Percentiles rank a stretch among this genome's conserved stretches.
These are phyloP conservation scores for Dothideomycetes sp. DNA, from an alignment of 2,329 filamentous ascomycete species.

Conservation along the genomic window DNA sequence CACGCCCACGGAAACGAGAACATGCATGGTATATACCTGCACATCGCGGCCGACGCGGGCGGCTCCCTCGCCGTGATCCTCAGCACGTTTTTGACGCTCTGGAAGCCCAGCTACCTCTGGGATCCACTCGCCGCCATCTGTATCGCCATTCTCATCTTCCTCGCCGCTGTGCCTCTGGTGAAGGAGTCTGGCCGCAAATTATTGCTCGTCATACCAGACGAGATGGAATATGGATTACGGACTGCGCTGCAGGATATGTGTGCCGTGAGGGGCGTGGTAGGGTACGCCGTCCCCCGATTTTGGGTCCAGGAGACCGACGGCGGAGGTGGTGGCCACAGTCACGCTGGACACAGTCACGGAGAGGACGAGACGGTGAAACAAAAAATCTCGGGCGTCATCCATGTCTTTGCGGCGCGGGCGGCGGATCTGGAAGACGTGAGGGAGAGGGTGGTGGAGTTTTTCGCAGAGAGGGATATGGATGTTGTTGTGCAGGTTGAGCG, in stretches of 20 bases:
- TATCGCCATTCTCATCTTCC: conserved; percentile 85
- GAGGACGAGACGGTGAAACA: conserved; percentile 14
- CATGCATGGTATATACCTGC: conserved; percentile 94
- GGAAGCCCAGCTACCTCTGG: conserved; percentile 85
- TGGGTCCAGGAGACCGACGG: conserved; percentile 68
- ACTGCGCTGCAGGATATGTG: conserved; percentile 76
- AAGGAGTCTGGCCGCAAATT: conserved; percentile 72
- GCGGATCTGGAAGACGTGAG: conserved; percentile 75
- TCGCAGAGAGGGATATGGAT: conserved; percentile 62
- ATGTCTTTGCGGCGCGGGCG: conserved; percentile 63
- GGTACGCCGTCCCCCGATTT: conserved; percentile 80
- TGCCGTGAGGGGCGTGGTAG: conserved; percentile 70
- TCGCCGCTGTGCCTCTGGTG: conserved; percentile 83
- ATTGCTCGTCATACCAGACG: conserved; percentile 72
- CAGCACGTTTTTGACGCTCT: conserved; percentile 77
- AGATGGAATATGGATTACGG: conserved; percentile 77
- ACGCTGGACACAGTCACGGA: conserved; percentile 16
- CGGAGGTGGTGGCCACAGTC: conserved; percentile 14
- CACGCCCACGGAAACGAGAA: conserved; percentile 85
- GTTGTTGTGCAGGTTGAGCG: conserved; percentile 80
- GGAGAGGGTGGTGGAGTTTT: conserved; percentile 61
- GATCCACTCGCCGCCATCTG: conserved; percentile 89
- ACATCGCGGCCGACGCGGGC: conserved; percentile 87
- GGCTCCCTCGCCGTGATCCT: conserved; percentile 91
- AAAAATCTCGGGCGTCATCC: conserved; percentile 70